Base-by-base conservation (phyloP, 345 rosid genomes). In the Eucalyptus globulus region DNA sequence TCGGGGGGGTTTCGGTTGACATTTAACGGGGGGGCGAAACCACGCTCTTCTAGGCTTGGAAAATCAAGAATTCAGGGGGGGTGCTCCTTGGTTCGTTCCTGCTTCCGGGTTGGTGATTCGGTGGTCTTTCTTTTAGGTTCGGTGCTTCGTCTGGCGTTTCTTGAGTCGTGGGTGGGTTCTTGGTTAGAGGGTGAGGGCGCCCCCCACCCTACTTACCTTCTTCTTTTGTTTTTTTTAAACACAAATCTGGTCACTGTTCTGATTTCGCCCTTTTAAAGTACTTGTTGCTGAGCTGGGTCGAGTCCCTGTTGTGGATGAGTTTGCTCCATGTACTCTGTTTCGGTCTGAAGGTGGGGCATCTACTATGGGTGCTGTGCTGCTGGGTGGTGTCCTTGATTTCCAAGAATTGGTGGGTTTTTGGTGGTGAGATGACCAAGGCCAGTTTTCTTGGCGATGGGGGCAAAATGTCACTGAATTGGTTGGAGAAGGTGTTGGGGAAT, bases 361-460 rank as follows among this genome's bases (percentile, higher is more conserved):
- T 96, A 87, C 90, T 96, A 86, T 97, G 97, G 98, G 88, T 94
- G 95, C 91, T 95, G 94, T 95, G 98, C 88, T 95, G 96, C 94
- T 96, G 98, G 99, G 88, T 97, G 50, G 91, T 95, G 53, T 95
- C 95, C 21, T 91, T 87, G 87, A 88, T 95, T 89, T 95, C 96
- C 80, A 92, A 93, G 94, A 93, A 93, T 89, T 93, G 95, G 95
- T 93, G 94, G 91, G 89, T 93, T 91, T 92, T 93, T 94, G 94
- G 93, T 91, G 96, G 89, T 83, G 90, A 92, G 87, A 92, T 94
- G 91, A 87, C 94, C 90, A 91, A 92, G 91, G 86, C 88, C 89
- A 91, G 93, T 87, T 89, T 94, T 65, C 92, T 92, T 90, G 92
- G 94, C 92, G 93, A 94, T 93, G 94, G 94, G 91, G 94, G 92